Percentiles rank a stretch among this genome's conserved stretches.
These are phyloP conservation scores for Schizophyllum amplum DNA, from an alignment of 1,284 basidiomycete species.

Conservation along the genomic window DNA sequence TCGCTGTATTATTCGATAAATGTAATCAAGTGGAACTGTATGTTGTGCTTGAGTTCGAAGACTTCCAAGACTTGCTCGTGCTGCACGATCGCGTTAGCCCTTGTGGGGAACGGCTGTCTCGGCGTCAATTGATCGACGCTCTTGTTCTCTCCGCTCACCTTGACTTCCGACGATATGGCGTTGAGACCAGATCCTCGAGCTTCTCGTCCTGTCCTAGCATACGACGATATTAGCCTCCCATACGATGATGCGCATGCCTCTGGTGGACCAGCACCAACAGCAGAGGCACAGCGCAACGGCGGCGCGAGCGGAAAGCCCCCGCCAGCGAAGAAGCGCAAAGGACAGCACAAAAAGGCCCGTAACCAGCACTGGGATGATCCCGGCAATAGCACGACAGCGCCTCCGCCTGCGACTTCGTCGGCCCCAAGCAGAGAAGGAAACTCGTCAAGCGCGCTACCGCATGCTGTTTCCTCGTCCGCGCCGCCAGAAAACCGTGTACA, in stretches of 20 bases:
- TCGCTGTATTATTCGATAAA: too few relatives aligned
- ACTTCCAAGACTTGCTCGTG: too few relatives aligned
- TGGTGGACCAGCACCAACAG: constrained; percentile 9
- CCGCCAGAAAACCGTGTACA: constrained; percentile 6
- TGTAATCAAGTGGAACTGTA: too few relatives aligned
- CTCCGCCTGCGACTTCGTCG: neutral
- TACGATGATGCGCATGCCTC: constrained; percentile 20
- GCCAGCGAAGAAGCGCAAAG: constrained; percentile 44
- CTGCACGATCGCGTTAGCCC: too few relatives aligned
- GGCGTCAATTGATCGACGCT: too few relatives aligned
- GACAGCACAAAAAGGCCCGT: constrained; percentile 17
- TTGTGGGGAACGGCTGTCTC: too few relatives aligned
- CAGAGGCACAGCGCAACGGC: constrained; percentile 9
- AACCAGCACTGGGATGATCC: constrained; percentile 40
- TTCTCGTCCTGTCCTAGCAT: constrained; percentile 40
- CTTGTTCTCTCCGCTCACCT: too few relatives aligned
- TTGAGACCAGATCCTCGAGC: constrained; percentile 14
- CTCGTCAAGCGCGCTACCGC: too few relatives aligned
- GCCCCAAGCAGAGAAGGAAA: too few relatives aligned
- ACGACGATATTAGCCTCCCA: constrained; percentile 45
- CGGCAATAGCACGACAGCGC: constrained; percentile 21
- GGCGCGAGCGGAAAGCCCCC: constrained; percentile 12
- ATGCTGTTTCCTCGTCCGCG: too few relatives aligned
- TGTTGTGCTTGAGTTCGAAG: too few relatives aligned
- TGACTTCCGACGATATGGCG: neutral